Evolutionary conservation across 2,329 filamentous ascomycete species (phyloP).

Genomic region (Pseudogymnoascus sp.): DNA sequence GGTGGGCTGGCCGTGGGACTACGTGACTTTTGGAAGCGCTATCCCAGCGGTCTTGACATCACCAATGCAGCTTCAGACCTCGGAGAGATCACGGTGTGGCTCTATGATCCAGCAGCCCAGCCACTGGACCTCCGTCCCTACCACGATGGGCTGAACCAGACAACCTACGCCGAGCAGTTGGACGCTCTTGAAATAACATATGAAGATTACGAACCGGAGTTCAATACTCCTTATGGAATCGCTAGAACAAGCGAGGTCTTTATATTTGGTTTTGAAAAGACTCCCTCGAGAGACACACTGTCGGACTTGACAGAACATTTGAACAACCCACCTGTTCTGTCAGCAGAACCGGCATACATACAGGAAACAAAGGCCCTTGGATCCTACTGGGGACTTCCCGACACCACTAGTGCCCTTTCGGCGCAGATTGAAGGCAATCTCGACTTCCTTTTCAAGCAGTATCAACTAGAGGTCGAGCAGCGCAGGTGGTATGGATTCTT

Average conservation of each 20-base stretch:
- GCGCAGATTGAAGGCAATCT: slow-evolving; percentile 43
- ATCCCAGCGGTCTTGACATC: slow-evolving; percentile 50
- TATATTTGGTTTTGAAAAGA: slow-evolving; percentile 43
- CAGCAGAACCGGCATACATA: slow-evolving; percentile 41
- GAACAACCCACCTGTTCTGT: slow-evolving; percentile 44
- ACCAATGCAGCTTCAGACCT: slow-evolving; percentile 39
- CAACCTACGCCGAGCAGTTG: slow-evolving; percentile 48
- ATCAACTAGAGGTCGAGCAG: slow-evolving; percentile 46
- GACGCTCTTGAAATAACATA: slow-evolving; percentile 56
- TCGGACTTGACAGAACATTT: slow-evolving; percentile 36
- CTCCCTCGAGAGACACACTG: slow-evolving; percentile 41
- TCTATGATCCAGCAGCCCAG: slow-evolving; percentile 48
- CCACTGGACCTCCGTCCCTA: slow-evolving; percentile 49
- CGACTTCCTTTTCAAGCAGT: slow-evolving; percentile 48
- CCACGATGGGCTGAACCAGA: slow-evolving; percentile 48
- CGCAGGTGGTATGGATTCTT: slow-evolving; percentile 56
- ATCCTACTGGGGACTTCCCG: slow-evolving; percentile 43
- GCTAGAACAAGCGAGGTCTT: slow-evolving; percentile 49
- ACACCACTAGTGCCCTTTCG: slow-evolving; percentile 24
- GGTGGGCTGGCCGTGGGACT: slow-evolving; percentile 53
- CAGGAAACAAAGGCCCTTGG: slow-evolving; percentile 44
- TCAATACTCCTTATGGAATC: slow-evolving; percentile 49
- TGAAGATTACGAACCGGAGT: slow-evolving; percentile 50
- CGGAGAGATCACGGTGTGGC: slow-evolving; percentile 49
- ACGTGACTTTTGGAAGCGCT: slow-evolving; percentile 55